Conservation (phyloP, 768 basidiomycete species). For the Hygrocybe coccinea region DNA sequence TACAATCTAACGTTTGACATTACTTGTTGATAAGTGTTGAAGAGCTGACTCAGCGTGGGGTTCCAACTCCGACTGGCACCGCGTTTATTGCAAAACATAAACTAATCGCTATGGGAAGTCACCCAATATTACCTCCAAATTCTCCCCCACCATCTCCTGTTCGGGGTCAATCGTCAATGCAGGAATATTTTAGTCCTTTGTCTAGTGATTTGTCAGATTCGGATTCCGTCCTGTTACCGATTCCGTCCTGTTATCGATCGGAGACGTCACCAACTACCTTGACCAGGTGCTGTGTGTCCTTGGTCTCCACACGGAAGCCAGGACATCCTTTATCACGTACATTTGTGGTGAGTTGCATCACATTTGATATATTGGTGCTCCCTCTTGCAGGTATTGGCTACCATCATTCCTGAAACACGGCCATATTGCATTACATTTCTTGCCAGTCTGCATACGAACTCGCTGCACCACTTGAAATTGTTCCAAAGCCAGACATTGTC, state of each 20-base stretch:
- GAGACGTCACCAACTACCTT: conserved; percentile 32
- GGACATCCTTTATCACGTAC: conserved; percentile 46
- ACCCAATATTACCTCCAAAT: too few relatives aligned
- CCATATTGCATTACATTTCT: conserved; percentile 41
- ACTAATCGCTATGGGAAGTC: too few relatives aligned
- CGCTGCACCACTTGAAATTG: conserved; percentile 35
- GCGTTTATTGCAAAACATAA: too few relatives aligned
- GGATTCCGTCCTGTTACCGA: conserved; percentile 31
- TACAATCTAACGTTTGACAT: too few relatives aligned
- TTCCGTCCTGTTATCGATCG: too few relatives aligned
- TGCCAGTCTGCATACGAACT: conserved; percentile 40
- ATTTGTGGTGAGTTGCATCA: too few relatives aligned
- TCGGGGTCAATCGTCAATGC: neutral
- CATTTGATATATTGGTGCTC: too few relatives aligned
- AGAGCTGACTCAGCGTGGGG: too few relatives aligned
- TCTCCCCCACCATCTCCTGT: neutral
- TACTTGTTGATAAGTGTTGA: too few relatives aligned
- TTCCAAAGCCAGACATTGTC: conserved; percentile 40
- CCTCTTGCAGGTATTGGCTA: conserved; percentile 38
- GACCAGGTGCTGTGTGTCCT: conserved; percentile 30
- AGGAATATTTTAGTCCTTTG: conserved; percentile 7
- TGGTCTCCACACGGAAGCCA: conserved; percentile 39
- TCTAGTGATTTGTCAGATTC: conserved; percentile 20
- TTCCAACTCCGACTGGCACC: too few relatives aligned
- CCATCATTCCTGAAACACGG: conserved; percentile 37